Evolutionary conservation across 345 rosid species (phyloP).

Genomic region (Excoecaria agallocha): DNA sequence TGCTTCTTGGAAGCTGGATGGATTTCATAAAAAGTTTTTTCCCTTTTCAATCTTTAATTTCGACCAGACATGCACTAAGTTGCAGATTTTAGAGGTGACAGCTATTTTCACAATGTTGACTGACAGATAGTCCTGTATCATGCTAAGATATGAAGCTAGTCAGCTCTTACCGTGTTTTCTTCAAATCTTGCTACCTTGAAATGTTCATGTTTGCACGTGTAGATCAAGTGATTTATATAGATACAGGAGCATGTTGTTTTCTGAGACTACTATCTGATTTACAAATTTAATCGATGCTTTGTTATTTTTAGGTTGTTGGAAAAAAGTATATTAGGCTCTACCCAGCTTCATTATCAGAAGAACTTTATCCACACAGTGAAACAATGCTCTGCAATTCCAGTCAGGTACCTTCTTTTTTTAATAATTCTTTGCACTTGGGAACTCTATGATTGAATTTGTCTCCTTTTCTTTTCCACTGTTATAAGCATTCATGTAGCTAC

Average conservation of each 20-base stretch:
- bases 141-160: background rate
- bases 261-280: conserved; percentile 1
- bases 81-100: background rate
- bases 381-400: conserved; percentile 92
- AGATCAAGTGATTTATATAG: background rate
- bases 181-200: background rate
- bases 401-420: conserved; percentile 48
- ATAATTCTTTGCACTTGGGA: background rate
- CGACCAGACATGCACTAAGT: background rate
- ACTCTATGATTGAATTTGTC: background rate
- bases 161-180: background rate
- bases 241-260: background rate
- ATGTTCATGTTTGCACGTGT: background rate
- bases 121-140: background rate
- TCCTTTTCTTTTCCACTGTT: background rate
- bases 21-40: background rate
- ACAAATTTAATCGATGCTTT: background rate
- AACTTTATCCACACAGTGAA: conserved; percentile 77
- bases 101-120: background rate
- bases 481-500: background rate
- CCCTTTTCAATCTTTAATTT: background rate
- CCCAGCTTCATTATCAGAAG: conserved; percentile 61
- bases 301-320: conserved; percentile 73
- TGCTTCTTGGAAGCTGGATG: background rate
- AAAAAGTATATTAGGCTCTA: conserved; percentile 87